Base-by-base conservation (phyloP, 164 flowering plant species). In the Chimonanthus praecox region DNA sequence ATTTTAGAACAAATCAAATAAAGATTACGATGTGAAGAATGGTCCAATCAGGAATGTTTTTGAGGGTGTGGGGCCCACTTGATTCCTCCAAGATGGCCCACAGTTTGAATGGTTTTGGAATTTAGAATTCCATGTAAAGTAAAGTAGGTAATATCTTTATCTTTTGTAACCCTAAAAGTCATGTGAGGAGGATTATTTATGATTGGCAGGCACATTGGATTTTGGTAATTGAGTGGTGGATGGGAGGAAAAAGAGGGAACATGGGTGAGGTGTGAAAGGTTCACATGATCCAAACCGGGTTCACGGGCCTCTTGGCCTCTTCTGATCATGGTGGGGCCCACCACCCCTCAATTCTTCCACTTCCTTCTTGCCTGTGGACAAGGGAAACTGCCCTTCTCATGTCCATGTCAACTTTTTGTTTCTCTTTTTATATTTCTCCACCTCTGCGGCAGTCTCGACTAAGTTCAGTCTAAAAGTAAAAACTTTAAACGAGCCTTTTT, bases 261-360 rank as follows among this genome's bases (percentile, higher is more conserved):
- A 21, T 10, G 66, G 45, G 6, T 63, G 66, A 63, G 46, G 66
- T 63, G 66, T 63, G 5, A 33, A 63, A 9, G 51, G 71, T 8
- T 69, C 71, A 69, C 47, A 69, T 49, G 71, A 69, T 69, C 69
- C 67, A 72, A 72, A 72, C 69, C 62, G 33, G 47, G 46, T 65
- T 72, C 74, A 72, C 74, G 74, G 74, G 49, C 21, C 18, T 10
- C 69, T 72, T 64, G 74, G 20, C 47, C 11, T 44, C 51, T 71
- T n/a, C 67, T 18, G 15, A 47, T 16, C 13, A 63, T 9, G 9
- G 49, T 46, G 49, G 49, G 18, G 5, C 69, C 49, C 49, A 66
- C 69, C 47, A 13, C 49, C 47, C 16, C 49, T 43, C 49, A n/a
- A 15, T 9, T 13, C 49, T 43, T 43, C 69, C 60, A 54, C 16